Evolutionary conservation across 1,139 yeast species (phyloP).

Genomic region (Geotrichum aggregatum): DNA sequence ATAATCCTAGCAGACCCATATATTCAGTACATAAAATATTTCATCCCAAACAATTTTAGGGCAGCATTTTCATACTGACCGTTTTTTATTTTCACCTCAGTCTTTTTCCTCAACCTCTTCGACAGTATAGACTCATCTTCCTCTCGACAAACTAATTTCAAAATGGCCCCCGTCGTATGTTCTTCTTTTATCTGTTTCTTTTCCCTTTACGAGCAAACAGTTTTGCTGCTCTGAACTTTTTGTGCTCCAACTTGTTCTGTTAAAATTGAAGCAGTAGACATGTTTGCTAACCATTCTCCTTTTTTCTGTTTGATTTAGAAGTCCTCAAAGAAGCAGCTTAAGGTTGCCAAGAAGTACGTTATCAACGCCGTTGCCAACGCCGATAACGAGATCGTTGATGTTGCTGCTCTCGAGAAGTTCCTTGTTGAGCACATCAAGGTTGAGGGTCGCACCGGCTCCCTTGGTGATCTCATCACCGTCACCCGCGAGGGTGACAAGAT

Average conservation of each 20-base stretch:
- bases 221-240: slow-evolving; percentile 29
- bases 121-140: neutral
- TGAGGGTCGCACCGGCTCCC: slow-evolving; percentile 93
- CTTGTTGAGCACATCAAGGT: slow-evolving; percentile 98
- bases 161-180: slow-evolving; percentile 93
- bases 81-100: neutral
- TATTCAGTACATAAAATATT: neutral
- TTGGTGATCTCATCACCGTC: slow-evolving; percentile 90
- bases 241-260: slow-evolving; percentile 20
- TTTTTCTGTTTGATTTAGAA: slow-evolving; percentile 39
- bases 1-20: no score
- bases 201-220: slow-evolving; percentile 15
- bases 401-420: slow-evolving; percentile 96
- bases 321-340: slow-evolving; percentile 66
- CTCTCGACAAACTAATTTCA: slow-evolving; percentile 16
- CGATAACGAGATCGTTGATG: slow-evolving; percentile 91
- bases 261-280: slow-evolving; percentile 43
- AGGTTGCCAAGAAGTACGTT: slow-evolving; percentile 56
- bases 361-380: slow-evolving; percentile 98
- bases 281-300: slow-evolving; percentile 38
- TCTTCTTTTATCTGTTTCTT: slow-evolving; percentile 35
- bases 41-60: neutral
- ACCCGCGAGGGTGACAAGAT: slow-evolving; percentile 76
- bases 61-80: neutral
- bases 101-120: neutral